phyloP scores from a whole-genome alignment of 176 grass and related monocot species.

The Phyllostachys edulis region DNA sequence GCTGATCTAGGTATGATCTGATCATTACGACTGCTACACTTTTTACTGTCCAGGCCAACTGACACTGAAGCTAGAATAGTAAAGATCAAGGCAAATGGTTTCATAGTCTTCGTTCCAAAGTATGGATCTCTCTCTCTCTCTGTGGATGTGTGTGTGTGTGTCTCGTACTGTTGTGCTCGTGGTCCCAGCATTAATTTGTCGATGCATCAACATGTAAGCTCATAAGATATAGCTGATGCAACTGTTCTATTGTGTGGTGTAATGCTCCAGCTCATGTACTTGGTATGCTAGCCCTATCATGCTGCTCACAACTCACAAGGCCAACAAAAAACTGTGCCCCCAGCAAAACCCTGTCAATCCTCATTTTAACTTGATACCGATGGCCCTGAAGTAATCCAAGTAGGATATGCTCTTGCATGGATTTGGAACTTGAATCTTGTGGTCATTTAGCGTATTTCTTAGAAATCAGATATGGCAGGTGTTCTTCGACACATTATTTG shows the following conservation, averaged over 20 bases:
- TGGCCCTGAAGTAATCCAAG: neutral
- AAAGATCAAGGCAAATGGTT: conserved; percentile 96
- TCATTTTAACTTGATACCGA: neutral
- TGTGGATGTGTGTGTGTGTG: too few species aligned
- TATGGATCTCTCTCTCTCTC: conserved; percentile 35
- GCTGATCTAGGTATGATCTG: neutral
- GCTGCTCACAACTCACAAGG: neutral
- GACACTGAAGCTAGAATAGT: conserved; percentile 95
- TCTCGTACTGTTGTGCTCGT: neutral
- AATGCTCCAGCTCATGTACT: neutral
- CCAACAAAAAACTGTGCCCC: neutral
- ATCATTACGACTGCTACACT: neutral
- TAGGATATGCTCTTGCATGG: neutral
- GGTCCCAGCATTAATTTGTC: neutral
- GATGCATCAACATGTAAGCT: neutral
- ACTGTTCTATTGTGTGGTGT: neutral
- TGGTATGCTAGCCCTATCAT: neutral
- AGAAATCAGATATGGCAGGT: neutral
- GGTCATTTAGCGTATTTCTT: neutral
- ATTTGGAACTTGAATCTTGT: neutral
- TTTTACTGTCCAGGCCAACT: conserved; percentile 61
- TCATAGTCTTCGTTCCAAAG: conserved; percentile 98
- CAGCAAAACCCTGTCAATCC: neutral
- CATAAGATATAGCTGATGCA: neutral
- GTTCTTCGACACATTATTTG: neutral